Percentiles rank a stretch among this genome's conserved stretches.
These are phyloP conservation scores for Zizania latifolia DNA, from an alignment of 176 grass and related monocot species.

Conservation along the genomic window DNA sequence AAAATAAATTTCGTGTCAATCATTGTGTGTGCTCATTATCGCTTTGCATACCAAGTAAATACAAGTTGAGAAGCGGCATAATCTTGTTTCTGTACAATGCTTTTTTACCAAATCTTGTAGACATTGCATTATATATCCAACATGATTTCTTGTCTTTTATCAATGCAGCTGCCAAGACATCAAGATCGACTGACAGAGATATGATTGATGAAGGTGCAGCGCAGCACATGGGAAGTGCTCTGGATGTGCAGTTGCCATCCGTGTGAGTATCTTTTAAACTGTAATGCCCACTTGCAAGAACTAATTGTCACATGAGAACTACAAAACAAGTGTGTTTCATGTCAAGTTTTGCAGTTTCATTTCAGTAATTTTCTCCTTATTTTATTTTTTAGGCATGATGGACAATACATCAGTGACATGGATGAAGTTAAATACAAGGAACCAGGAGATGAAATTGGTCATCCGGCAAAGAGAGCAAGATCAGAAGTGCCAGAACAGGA, in stretches of 20 bases:
- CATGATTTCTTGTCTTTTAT: conserved; percentile 7
- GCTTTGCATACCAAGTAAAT: neutral
- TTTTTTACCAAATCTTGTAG: neutral
- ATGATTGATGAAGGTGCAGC: conserved; percentile 19
- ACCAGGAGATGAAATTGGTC: conserved; percentile 28
- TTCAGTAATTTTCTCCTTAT: neutral
- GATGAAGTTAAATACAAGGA: conserved; percentile 6
- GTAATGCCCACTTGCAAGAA: neutral
- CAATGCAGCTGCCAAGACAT: conserved; percentile 25
- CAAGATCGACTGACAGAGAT: conserved; percentile 17
- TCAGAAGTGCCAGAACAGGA: conserved; percentile 26
- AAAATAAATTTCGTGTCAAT: conserved; percentile 6
- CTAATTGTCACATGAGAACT: neutral
- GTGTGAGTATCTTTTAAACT: conserved; percentile 36
- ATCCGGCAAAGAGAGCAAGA: conserved; percentile 50
- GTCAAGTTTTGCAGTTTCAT: conserved; percentile 4
- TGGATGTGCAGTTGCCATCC: conserved; percentile 1
- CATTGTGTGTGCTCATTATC: neutral
- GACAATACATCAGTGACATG: neutral
- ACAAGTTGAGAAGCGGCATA: neutral
- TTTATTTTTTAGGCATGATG: conserved; percentile 39
- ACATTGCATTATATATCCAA: conserved; percentile 3
- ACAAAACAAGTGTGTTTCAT: conserved; percentile 1
- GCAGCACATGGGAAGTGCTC: conserved; percentile 27
- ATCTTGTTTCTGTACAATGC: conserved; percentile 3